A percentile compares a stretch with the other conserved stretches of the same genome.
phyloP scores from a whole-genome alignment of 2,329 filamentous ascomycete species.

The Zymoseptoria crescenta region DNA sequence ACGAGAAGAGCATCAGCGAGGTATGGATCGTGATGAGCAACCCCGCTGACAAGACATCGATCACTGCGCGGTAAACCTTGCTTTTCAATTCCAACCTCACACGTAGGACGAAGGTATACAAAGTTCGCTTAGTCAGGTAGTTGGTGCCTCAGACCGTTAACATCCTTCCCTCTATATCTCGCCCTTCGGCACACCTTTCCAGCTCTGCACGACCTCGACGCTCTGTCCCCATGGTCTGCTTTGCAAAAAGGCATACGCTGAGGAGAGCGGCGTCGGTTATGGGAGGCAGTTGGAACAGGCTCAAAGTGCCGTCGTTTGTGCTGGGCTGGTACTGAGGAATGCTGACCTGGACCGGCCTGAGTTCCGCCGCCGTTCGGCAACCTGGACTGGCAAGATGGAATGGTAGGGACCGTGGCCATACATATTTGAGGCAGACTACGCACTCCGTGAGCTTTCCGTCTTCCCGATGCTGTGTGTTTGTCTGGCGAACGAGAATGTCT shows the following conservation, averaged over 20 bases:
- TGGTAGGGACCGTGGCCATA: background rate
- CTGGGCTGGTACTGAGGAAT: background rate
- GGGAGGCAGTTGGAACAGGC: background rate
- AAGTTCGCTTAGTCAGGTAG: no score
- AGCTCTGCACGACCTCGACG: background rate
- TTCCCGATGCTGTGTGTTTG: background rate
- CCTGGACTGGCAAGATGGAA: background rate
- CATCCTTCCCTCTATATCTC: no score
- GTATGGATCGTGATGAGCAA: background rate
- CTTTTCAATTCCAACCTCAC: background rate
- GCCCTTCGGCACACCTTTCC: background rate
- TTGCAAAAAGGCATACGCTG: background rate
- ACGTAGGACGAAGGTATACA: no score
- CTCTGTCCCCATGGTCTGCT: background rate
- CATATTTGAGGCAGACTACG: background rate
- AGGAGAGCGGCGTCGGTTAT: background rate
- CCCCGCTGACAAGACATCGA: background rate
- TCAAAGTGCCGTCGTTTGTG: background rate
- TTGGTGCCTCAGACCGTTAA: no score
- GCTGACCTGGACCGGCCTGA: background rate
- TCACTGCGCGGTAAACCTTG: background rate
- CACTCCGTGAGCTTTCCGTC: background rate
- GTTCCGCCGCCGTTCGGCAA: background rate
- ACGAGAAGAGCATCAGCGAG: background rate
- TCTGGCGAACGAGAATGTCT: background rate